Percentiles rank a stretch among this genome's conserved stretches.
Evolutionary conservation across 177 flowering plant species (phyloP).

Genomic region (Telopea speciosissima): DNA sequence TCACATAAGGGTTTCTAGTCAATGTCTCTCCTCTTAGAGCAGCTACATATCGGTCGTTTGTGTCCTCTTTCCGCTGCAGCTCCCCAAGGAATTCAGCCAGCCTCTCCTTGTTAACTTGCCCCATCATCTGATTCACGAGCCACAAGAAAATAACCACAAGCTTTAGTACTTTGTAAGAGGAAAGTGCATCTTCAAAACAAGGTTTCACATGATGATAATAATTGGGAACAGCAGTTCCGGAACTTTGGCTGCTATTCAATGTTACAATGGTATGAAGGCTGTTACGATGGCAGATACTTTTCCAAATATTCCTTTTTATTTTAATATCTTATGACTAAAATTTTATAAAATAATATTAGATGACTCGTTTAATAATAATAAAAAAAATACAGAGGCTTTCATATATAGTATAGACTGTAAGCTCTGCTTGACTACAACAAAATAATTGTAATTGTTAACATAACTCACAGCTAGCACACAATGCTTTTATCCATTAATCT

Average conservation of each 20-base stretch:
- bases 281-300: too few relatives aligned
- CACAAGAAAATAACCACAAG: not conserved
- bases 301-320: too few relatives aligned
- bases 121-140: constrained; percentile 65
- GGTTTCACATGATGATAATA: not conserved
- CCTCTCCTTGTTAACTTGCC: constrained; percentile 72
- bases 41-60: constrained; percentile 92
- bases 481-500: not conserved
- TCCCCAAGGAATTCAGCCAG: constrained; percentile 83
- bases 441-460: not conserved
- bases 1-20: constrained; percentile 79
- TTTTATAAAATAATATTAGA: too few relatives aligned
- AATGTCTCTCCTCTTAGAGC: constrained; percentile 88
- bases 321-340: too few relatives aligned
- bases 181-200: not conserved
- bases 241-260: not conserved
- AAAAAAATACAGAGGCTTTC: too few relatives aligned
- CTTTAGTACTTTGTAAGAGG: not conserved
- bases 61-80: constrained; percentile 78
- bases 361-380: not conserved
- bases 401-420: too few relatives aligned
- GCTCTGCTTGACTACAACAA: too few relatives aligned
- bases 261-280: not conserved
- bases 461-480: not conserved
- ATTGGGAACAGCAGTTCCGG: not conserved